Base-by-base conservation (phyloP, 305 asterid species). In the Fraxinus dipetala region DNA sequence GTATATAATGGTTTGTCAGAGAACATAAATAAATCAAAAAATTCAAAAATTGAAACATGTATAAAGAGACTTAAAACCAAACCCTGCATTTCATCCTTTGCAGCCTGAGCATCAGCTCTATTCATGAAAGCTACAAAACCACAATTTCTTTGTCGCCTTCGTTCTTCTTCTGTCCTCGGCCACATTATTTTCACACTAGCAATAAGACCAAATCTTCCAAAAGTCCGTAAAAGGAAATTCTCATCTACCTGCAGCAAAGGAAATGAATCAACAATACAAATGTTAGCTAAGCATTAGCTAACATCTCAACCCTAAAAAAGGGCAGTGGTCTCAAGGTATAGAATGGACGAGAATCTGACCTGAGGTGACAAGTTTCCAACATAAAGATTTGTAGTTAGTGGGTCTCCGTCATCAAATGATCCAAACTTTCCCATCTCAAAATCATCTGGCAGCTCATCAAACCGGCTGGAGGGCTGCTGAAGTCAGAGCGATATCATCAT, bases 111-210 rank as follows among this genome's bases (percentile, higher is more conserved):
- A 72, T 94, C 98, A 80, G 91, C 81, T 83, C 98, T 91, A 81
- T 94, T 94, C 98, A 94, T 94, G 89, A 92, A 94, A 86, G 98
- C 96, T 84, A 94, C 98, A 90, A 94, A 94, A 69, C 98, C 98
- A 85, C 98, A 94, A 83, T 95, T 95, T 81, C 98, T 92, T 84
- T 95, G 96, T 76, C 98, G 89, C 83, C 93, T 90, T 26, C 90
- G 86, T 80, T 93, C 98, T 87, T 95, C 98, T 87, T 95, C 98
- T 20, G 98, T 95, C 89, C 98, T 91, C n/a, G 98, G 98, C 98
- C 98, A 95, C 98, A 95, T 95, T 85, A 95, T 93, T 82, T 95
- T 95, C 75, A 95, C 98, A 86, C 98, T 95, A 77, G 98, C 98
- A 81, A 95, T 90, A 51, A 98, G 98, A 54, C 98, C 98, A 88